Conservation (phyloP, 441 rosid species). For the Erodium trifolium region DNA sequence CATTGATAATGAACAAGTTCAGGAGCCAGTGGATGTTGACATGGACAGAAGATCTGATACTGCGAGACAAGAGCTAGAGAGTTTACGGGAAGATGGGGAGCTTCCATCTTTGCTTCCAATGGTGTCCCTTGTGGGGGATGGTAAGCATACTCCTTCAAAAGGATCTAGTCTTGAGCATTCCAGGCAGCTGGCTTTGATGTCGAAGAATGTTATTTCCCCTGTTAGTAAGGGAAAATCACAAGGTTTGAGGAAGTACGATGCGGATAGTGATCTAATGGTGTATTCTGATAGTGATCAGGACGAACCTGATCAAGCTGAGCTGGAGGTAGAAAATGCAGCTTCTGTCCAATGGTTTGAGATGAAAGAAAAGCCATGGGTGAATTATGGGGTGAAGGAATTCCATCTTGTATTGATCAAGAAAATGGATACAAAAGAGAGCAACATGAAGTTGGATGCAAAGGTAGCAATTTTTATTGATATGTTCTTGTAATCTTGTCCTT, state of each 20-base stretch:
- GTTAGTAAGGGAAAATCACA: constrained; percentile 43
- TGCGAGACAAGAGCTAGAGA: constrained; percentile 57
- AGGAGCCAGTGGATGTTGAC: constrained; percentile 54
- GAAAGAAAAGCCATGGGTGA: constrained; percentile 56
- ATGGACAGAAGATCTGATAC: constrained; percentile 42
- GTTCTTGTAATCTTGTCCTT: constrained; percentile 10
- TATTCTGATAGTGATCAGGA: constrained; percentile 75
- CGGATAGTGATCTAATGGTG: constrained; percentile 59
- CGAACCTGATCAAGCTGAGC: constrained; percentile 42
- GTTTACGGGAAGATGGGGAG: constrained; percentile 83
- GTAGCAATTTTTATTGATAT: constrained; percentile 28
- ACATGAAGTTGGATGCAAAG: constrained; percentile 66
- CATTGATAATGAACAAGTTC: constrained; percentile 35
- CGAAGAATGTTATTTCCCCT: constrained; percentile 69
- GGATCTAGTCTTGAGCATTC: constrained; percentile 46
- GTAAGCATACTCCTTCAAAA: constrained; percentile 34
- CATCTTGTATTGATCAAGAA: constrained; percentile 48
- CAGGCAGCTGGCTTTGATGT: constrained; percentile 65
- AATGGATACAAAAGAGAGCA: constrained; percentile 33
- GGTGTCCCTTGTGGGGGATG: constrained; percentile 36
- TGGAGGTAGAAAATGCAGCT: constrained; percentile 33
- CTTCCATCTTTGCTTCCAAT: constrained; percentile 64
- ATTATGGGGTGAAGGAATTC: constrained; percentile 60
- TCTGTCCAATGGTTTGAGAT: constrained; percentile 24
- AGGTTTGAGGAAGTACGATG: constrained; percentile 65